Base-by-base conservation (phyloP, 176 grass and related monocot genomes). In the Oryza longistaminata region DNA sequence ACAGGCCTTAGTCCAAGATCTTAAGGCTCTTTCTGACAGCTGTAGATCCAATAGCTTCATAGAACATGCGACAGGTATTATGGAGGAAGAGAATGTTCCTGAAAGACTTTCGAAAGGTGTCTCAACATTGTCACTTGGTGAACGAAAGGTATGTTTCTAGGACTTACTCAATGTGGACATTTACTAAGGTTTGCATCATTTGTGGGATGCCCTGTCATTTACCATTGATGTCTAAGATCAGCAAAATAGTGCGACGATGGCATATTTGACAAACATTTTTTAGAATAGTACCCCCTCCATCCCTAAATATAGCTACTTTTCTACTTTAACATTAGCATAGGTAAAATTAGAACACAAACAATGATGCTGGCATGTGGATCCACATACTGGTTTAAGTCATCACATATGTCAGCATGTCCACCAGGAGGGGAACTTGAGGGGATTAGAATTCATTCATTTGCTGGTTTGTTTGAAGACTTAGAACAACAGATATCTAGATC, bases 31-130 rank as follows among this genome's bases (percentile, higher is more conserved):
- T 24, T 90, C 86, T 68, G 90, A 94, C 39, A 94, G 90, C 29
- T 99, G 96, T 83, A 92, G 96, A 90, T 92, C 96, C 16, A 95
- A 66, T 86, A 94, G 85, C 76, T 99, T 91, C 75, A 94, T 99
- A 74, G 96, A 99, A 88, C 96, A 99, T 87, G 93, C 96, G 75
- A 87, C 83, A 27, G 93, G 93, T 70, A 89, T 99, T 88, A 88
- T 94, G 83, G 96, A 96, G 73, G 96, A 90, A 67, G 93, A 99
- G 71, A 91, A 70, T 89, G 89, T 95, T 86, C 96, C 91, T 73
- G 88, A 91, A 92, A 94, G 52, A 33, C 93, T 99, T 66, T 99
- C 91, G 8, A 95, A 99, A 92, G 83, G 81, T 81, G 91, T 99
- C 37, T 94, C 93, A 72, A 91, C 82, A 73, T 92, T 99, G 37